Evolutionary conservation across 305 asterid species (phyloP).

Genomic region (Fraxinus sp.): DNA sequence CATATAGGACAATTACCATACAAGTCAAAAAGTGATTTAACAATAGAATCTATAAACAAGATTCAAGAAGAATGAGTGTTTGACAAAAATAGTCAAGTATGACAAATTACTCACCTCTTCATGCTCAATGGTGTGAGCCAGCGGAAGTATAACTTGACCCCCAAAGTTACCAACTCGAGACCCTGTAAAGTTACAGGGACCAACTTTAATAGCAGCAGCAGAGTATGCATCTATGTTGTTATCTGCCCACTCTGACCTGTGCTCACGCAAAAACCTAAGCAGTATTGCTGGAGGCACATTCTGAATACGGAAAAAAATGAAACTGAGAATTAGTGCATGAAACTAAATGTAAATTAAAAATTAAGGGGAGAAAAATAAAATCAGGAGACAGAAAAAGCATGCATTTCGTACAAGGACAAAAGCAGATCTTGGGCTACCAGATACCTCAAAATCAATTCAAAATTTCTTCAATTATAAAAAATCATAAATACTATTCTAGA

Average conservation of each 20-base stretch:
- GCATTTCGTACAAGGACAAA: not conserved
- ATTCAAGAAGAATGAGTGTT: not conserved
- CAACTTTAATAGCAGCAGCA: conserved; percentile 72
- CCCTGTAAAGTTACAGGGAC: conserved; percentile 67
- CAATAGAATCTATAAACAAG: not conserved
- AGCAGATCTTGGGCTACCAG: not conserved
- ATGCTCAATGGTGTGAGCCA: conserved; percentile 85
- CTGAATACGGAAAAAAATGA: conserved; percentile 35
- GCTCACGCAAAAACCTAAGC: conserved; percentile 71
- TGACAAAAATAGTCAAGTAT: not conserved
- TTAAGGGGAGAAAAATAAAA: not conserved
- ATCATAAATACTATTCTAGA: not conserved
- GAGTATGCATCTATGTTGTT: conserved; percentile 66
- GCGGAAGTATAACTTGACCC: conserved; percentile 87
- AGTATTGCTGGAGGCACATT: conserved; percentile 82
- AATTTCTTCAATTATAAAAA: not conserved
- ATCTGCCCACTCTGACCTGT: conserved; percentile 89
- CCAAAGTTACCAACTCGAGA: conserved; percentile 68
- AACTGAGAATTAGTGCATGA: conserved; percentile 8
- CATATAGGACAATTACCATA: not conserved
- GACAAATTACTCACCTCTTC: conserved; percentile 69
- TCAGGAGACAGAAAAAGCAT: not conserved
- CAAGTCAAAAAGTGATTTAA: not conserved
- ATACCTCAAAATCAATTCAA: not conserved
- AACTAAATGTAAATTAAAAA: not conserved